Evolutionary conservation across 2,329 filamentous ascomycete species (phyloP), one percentile per base, ranked within the genome.

Genomic region (Balansia obtecta): DNA sequence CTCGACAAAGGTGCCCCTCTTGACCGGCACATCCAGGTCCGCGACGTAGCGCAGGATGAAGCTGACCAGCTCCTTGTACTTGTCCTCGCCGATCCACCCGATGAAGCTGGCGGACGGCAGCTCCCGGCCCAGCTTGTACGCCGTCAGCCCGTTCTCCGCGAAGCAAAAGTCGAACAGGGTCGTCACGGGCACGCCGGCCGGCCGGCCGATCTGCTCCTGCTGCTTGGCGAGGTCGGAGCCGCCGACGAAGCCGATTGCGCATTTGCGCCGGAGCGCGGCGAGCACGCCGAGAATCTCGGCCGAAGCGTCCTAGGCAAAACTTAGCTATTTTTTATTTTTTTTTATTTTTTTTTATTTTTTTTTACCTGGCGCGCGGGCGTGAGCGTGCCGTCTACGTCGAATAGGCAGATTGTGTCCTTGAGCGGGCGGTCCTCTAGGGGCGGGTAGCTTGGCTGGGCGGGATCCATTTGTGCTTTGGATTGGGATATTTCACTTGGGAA

Each of bases 121-220:
- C 50, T 79, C 76, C 65, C 83, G 70, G 61, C 91, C 93, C 62
- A 90, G 71, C 63, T 89, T 88, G 76, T 79, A 95, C 42, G 91
- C 93, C 1, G 86, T 94, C 58, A 98, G 80, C 11, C 93, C 93
- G 71, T 98, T 98, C 74, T 98, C 93, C 52, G 89, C 76, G 73
- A 98, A 98, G 79, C 86, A 93, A 73, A 88, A 98, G 75, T 98
- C 93, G 75, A 98, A 98, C 62, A 97, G 82, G 54, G 80, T 75
- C 48, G 83, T 89, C 54, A 97, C 91, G 58, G 84, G 76, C 30
- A 71, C 68, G 45, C 77, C 71, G 27, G 78, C 66, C 4, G 80
- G 65, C 49, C 61, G 77, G 65, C 89, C 89, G 54, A 97, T 80
- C 73, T 97, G 91, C 70, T 97, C 93, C 70, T 97, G 88, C 71